Base-by-base conservation (phyloP, 371 early-diverging fungal species). In the Rhizomucor miehei region DNA sequence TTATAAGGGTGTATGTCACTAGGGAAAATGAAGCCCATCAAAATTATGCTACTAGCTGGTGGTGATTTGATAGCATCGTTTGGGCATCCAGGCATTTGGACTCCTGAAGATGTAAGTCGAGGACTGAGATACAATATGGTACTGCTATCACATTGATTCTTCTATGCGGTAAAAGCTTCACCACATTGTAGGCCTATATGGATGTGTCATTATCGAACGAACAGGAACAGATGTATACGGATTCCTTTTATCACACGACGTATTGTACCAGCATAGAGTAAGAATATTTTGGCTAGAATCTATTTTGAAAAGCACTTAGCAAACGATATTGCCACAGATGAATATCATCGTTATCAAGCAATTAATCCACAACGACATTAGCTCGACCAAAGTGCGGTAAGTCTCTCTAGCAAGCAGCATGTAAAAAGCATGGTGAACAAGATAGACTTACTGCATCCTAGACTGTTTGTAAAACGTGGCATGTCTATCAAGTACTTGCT, bases 51-150 rank as follows among this genome's bases (percentile, higher is more conserved):
- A 20, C 75, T 98, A 51, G 97, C 99, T 25, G 99, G 99, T 37
- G 97, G 96, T 44, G 99, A 98, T 65, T 71, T 98, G 46, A 96
- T 98, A 24, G 89, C 97, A 59, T 93, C 94, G 3, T 95, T 98
- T 77, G 92, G 91, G 5, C 82, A 85, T 37, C 94, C 94, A 6
- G 86, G 89, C 50, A 85, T 97, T 16, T 98, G 99, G 99, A 75
- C 87, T 3, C 80, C 87, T 1, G 79, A 83, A 21, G 98, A 97
- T 81, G 94, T 94, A 86, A 75, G 87, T 72, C 9, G 14, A 23
- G 13, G n/a, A n/a, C 45, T 50, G n/a, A n/a, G 0, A 19, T 17
- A 14, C 13, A 19, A 39, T 29, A 34, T 0, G 1, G 9, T 47
- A 4, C 45, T 40, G 25, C 46, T 44, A 19, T 44, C n/a, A 17